Evolutionary conservation across 768 basidiomycete genomes (phyloP), one percentile per base, ranked within the genome.

Genomic region (Mycena crocata): DNA sequence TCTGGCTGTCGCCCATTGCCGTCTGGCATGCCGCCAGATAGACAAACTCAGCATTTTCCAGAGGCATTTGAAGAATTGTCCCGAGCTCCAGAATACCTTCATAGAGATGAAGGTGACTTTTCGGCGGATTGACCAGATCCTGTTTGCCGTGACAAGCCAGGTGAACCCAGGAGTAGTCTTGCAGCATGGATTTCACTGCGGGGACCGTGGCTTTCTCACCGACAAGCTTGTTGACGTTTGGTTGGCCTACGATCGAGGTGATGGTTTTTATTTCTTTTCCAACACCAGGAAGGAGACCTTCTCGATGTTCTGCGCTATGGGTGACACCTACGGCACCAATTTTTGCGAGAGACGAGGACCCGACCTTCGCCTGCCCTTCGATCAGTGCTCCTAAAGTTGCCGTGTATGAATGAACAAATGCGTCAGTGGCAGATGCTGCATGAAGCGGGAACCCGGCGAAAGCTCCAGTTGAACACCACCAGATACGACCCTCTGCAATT

Each of bases 351-450:
- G n/a, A n/a, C n/a, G n/a, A n/a, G n/a, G n/a, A n/a, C n/a, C n/a
- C n/a, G n/a, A n/a, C n/a, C n/a, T n/a, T n/a, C n/a, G n/a, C n/a
- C n/a, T n/a, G n/a, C n/a, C n/a, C n/a, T n/a, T n/a, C n/a, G n/a
- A n/a, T n/a, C n/a, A n/a, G n/a, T n/a, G n/a, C 23, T 57, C n/a
- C 30, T 14, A 57, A 26, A 31, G 40, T 57, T n/a, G 55, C 13
- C 6, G 55, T 57, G 32, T 57, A 57, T 42, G 55, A 57, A 5
- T 57, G 55, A 8, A 57, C 44, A 21, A 57, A 57, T 57, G 42
- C 40, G 23, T 57, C 55, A 3, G 37, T 17, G 12, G 34, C 23
- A 19, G 34, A 23, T 31, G 54, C 54, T 35, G 55, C 55, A 57
- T 57, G 55, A 4, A 57, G 23, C 28, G 55, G 55, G 9, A 57